Base-by-base conservation (phyloP, 129 eudicot species). In the Mikania micrantha region DNA sequence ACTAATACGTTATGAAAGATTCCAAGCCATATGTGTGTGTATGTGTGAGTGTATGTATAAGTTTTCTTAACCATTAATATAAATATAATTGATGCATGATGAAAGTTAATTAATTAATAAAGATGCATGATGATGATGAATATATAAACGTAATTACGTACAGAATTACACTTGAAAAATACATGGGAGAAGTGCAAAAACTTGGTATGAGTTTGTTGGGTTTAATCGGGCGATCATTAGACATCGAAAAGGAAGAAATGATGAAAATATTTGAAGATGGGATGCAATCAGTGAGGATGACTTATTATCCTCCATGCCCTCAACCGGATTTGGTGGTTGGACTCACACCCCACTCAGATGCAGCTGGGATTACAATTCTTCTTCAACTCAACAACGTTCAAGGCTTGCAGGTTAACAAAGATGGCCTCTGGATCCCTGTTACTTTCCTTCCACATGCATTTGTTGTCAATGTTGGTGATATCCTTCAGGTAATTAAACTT, bases 221-320 rank as follows among this genome's bases (percentile, higher is more conserved):
- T 11, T 24, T 81, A 28, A 76, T 87, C 41, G 83, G 81, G 6
- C 61, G 80, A 22, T 78, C 95, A 0, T 45, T 87, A 10, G 62
- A 84, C 19, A 76, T 84, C 16, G 73, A 79, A 25, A 62, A 50
- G 27, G 24, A 12, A 58, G 85, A 81, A 22, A 52, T 79, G 20
- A 42, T 42, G 3, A 72, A 49, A 7, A 57, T 79, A 35, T 77
- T 81, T 10, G 79, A 81, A 29, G 68, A 81, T 25, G 86, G 90
- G 16, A 40, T 84, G 79, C 90, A 84, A 61, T 70, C 85, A 1
- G 54, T 74, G 59, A 75, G 84, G 19, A 63, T 83, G 71, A 83
- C 61, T 62, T 81, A 80, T 56, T 87, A 87, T 52, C 95, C 90
- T 2, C 84, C 84, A 5, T 87, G 95, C 60, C 81, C 95, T 0